phyloP scores from a whole-genome alignment of 2,329 filamentous ascomycete genomes.

The Pseudocercospora cruenta region DNA sequence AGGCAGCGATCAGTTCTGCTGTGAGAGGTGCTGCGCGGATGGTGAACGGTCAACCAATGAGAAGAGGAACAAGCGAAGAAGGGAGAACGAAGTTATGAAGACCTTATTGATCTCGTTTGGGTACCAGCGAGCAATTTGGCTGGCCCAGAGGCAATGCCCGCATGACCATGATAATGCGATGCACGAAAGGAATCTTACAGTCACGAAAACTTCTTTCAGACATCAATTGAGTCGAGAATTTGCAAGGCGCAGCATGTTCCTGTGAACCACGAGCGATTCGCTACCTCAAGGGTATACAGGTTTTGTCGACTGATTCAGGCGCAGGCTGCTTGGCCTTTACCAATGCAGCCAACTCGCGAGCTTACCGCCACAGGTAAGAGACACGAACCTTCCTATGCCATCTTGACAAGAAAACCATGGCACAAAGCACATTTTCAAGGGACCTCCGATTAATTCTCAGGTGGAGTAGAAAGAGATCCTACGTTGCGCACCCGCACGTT shows the following conservation, averaged over 20 bases:
- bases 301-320: background rate
- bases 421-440: background rate
- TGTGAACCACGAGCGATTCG: background rate
- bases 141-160: too few species aligned
- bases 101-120: background rate
- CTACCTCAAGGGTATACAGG: background rate
- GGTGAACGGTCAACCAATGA: slow-evolving; percentile 29
- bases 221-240: background rate
- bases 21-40: slow-evolving; percentile 37
- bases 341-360: background rate
- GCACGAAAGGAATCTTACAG: background rate
- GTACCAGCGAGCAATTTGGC: background rate
- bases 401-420: background rate
- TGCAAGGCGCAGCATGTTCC: background rate
- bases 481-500: background rate
- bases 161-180: background rate
- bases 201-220: background rate
- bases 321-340: background rate
- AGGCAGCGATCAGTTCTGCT: slow-evolving; percentile 34
- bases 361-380: background rate
- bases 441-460: background rate
- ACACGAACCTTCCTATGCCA: background rate
- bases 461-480: background rate
- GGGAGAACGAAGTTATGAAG: slow-evolving; percentile 42
- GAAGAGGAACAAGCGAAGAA: slow-evolving; percentile 40